Percentiles rank a stretch among this genome's conserved stretches.
Conservation (phyloP, 305 asterid genomes). For the Withania somnifera region DNA sequence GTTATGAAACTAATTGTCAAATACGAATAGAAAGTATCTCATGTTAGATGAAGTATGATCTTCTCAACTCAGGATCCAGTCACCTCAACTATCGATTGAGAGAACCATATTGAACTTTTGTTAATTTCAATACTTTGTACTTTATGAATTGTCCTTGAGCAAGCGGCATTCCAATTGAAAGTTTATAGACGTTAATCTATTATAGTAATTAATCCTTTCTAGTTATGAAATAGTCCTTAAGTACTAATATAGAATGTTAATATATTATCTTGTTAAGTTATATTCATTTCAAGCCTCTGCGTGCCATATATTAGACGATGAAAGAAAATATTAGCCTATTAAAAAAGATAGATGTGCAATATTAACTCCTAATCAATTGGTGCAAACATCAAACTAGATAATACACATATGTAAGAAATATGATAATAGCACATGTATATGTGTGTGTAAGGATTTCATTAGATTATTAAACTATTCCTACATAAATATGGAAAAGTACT, state of each 20-base stretch:
- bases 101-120: background rate
- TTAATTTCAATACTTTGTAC: background rate
- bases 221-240: background rate
- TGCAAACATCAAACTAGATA: background rate
- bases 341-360: background rate
- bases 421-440: background rate
- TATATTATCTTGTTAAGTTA: background rate
- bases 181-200: background rate
- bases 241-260: background rate
- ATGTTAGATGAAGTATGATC: background rate
- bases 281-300: background rate
- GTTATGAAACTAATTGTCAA: background rate
- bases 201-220: background rate
- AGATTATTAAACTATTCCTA: background rate
- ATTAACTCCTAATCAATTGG: background rate
- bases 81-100: background rate
- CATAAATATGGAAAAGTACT: background rate
- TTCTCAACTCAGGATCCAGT: background rate
- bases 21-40: background rate
- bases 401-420: background rate
- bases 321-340: background rate
- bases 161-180: background rate
- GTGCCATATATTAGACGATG: background rate
- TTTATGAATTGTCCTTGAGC: background rate
- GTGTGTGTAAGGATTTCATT: too few relatives aligned